A percentile compares a stretch with the other conserved stretches of the same genome.
phyloP scores from a whole-genome alignment of 768 basidiomycete species.

The Calocybe indica region DNA sequence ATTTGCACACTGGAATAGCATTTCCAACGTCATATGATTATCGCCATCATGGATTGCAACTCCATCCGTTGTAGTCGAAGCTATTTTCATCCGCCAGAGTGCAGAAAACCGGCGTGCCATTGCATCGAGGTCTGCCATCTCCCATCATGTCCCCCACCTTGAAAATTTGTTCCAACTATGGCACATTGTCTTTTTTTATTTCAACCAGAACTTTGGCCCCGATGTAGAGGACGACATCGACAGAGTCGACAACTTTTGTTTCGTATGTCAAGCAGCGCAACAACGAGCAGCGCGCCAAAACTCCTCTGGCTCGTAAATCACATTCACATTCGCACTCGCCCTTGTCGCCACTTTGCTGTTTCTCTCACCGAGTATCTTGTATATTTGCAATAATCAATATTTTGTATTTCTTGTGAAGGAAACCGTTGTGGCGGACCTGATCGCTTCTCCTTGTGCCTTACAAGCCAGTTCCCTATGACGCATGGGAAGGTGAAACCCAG shows the following conservation, averaged over 20 bases:
- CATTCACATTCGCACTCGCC: neutral
- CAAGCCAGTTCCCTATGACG: too few relatives aligned
- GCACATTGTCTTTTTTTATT: neutral
- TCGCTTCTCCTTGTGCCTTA: neutral
- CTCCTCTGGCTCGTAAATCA: neutral
- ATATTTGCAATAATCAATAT: conserved; percentile 1
- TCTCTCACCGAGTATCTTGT: neutral
- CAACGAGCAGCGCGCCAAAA: conserved; percentile 25
- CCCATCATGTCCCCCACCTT: too few relatives aligned
- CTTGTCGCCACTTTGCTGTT: too few relatives aligned
- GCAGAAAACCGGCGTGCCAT: conserved; percentile 46
- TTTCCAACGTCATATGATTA: conserved; percentile 70
- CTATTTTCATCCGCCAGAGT: conserved; percentile 49
- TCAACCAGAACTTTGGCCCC: conserved; percentile 53
- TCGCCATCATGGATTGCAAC: conserved; percentile 74
- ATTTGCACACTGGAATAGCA: conserved; percentile 39
- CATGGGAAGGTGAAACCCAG: too few relatives aligned
- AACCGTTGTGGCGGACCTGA: too few relatives aligned
- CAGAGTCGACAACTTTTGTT: conserved; percentile 66
- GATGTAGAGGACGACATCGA: conserved; percentile 70
- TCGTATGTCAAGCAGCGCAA: conserved; percentile 58
- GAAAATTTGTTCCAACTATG: too few relatives aligned
- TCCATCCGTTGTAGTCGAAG: conserved; percentile 59
- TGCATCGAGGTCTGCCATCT: conserved; percentile 50
- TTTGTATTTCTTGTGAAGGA: conserved; percentile 1